A percentile compares a stretch with the other conserved stretches of the same genome.
Conservation (phyloP, 2,329 filamentous ascomycete species). For the Trichoderma aggressivum region DNA sequence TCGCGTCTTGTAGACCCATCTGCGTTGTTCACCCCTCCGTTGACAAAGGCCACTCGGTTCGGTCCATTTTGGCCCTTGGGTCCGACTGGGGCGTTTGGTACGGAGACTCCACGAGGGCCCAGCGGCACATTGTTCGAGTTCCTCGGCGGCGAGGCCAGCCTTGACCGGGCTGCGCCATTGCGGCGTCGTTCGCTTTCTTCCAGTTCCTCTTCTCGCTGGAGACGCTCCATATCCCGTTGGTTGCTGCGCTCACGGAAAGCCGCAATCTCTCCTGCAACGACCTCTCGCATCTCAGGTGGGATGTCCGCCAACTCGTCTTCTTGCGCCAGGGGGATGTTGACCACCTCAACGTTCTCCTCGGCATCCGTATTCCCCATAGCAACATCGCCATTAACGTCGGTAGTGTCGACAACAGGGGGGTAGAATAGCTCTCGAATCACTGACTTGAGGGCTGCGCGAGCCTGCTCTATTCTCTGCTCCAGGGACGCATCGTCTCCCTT, state of each 20-base stretch:
- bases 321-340: constrained; percentile 80
- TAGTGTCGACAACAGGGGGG: constrained; percentile 46
- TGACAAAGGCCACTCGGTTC: constrained; percentile 70
- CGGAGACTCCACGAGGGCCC: constrained; percentile 41
- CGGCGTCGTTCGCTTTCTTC: constrained; percentile 79
- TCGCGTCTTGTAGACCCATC: constrained; percentile 59
- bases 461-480: constrained; percentile 67
- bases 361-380: constrained; percentile 64
- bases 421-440: constrained; percentile 71
- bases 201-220: constrained; percentile 86
- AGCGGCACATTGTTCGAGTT: constrained; percentile 56
- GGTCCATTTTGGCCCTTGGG: constrained; percentile 63
- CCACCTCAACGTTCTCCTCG: constrained; percentile 72
- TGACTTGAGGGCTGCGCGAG: constrained; percentile 63
- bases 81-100: constrained; percentile 71
- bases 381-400: constrained; percentile 64
- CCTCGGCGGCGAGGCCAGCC: constrained; percentile 68
- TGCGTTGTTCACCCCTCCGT: constrained; percentile 67
- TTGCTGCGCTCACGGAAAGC: constrained; percentile 92
- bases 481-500: constrained; percentile 61
- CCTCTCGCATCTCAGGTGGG: constrained; percentile 91
- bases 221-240: constrained; percentile 79
- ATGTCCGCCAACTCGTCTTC: constrained; percentile 97
- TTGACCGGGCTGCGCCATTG: constrained; percentile 60
- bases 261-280: constrained; percentile 88